Percentiles rank a stretch among this genome's conserved stretches.
Conservation (phyloP, 495 filamentous ascomycete genomes). For the Pyronema omphalodes region DNA sequence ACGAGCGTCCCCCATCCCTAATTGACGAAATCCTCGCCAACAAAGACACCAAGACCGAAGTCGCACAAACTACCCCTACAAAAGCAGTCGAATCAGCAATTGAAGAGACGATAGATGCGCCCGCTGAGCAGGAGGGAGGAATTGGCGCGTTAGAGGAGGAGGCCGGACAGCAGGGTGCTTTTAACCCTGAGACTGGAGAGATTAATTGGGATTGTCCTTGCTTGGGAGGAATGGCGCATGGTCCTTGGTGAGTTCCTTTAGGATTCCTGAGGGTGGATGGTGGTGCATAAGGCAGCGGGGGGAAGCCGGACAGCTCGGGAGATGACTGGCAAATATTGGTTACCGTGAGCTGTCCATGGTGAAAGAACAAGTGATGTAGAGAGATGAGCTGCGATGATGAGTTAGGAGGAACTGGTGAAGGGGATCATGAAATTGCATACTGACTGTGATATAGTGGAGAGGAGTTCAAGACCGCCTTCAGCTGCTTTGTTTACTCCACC, state of each 20-base stretch:
- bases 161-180: constrained; percentile 69
- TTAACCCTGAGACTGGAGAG: constrained; percentile 95
- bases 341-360: no score
- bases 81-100: background rate
- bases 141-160: constrained; percentile 56
- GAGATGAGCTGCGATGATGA: no score
- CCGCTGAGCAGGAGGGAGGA: constrained; percentile 4
- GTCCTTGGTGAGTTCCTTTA: constrained; percentile 41
- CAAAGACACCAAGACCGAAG: background rate
- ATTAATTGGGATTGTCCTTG: constrained; percentile 99
- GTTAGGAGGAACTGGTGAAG: no score
- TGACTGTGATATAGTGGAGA: constrained; percentile 36
- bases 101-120: background rate
- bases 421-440: background rate
- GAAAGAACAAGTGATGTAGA: no score
- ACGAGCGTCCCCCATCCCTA: background rate
- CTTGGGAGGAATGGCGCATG: constrained; percentile 90
- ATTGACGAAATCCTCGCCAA: background rate
- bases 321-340: no score
- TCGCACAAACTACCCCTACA: background rate
- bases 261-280: background rate
- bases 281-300: no score
- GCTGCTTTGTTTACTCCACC: constrained; percentile 86
- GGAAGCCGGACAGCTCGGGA: no score
- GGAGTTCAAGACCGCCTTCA: constrained; percentile 84